Evolutionary conservation across 495 filamentous ascomycete genomes (phyloP).

Genomic region (Aspergillus olivimuriae): DNA sequence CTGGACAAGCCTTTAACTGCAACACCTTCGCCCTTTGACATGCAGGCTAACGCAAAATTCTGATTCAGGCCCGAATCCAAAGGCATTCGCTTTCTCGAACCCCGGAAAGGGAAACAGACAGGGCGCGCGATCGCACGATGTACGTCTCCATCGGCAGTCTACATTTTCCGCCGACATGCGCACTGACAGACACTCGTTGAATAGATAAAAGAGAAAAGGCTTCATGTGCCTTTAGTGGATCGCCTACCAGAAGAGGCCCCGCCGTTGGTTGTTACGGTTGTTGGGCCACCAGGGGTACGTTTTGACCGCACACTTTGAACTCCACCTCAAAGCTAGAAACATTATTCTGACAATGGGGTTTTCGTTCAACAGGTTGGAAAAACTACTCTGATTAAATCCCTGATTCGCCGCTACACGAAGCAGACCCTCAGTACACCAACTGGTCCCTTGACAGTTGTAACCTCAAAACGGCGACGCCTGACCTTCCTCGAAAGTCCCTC

Average conservation of each 20-base stretch:
- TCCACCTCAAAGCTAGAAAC: too few species aligned
- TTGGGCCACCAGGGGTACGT: conserved; percentile 87
- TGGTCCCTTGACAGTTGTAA: conserved; percentile 91
- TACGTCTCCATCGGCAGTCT: conserved; percentile 32
- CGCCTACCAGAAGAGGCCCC: conserved; percentile 93
- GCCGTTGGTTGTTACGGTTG: conserved; percentile 82
- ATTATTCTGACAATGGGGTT: too few species aligned
- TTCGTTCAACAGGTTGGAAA: conserved; percentile 63
- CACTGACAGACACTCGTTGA: conserved; percentile 6
- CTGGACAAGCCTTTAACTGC: too few species aligned
- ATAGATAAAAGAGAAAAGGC: conserved; percentile 86
- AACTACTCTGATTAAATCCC: conserved; percentile 79
- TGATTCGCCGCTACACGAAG: conserved; percentile 92
- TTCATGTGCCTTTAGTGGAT: conserved; percentile 95
- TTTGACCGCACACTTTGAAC: too few species aligned
- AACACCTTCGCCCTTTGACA: too few species aligned
- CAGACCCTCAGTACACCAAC: conserved; percentile 84
- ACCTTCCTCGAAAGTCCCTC: conserved; percentile 96
- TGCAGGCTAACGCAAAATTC: too few species aligned
- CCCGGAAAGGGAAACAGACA: conserved; percentile 79
- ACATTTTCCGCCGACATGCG: not conserved
- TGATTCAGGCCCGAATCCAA: conserved; percentile 85
- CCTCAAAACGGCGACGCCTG: conserved; percentile 83
- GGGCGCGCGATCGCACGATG: conserved; percentile 87
- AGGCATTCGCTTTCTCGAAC: conserved; percentile 82